Evolutionary conservation across 495 filamentous ascomycete genomes (phyloP).

Genomic region (Cercophora samala): DNA sequence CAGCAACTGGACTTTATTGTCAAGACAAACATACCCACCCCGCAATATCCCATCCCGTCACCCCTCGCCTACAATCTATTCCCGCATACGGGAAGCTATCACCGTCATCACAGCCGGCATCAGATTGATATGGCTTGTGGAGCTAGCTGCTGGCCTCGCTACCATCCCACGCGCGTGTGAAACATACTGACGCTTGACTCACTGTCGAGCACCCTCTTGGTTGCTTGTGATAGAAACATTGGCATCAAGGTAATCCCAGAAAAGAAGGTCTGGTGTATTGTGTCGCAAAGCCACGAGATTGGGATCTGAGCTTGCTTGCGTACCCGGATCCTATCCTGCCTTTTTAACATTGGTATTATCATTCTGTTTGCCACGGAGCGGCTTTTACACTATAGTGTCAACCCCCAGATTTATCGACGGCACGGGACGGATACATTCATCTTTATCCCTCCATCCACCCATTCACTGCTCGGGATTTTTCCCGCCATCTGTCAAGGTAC

Average conservation of each 20-base stretch:
- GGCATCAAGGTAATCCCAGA: neutral
- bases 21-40: neutral
- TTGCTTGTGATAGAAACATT: neutral
- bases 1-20: neutral
- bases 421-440: conserved; percentile 6
- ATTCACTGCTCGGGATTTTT: conserved; percentile 1
- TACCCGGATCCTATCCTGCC: neutral
- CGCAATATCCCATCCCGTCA: neutral
- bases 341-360: neutral
- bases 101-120: neutral
- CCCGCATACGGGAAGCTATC: conserved; percentile 1
- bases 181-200: neutral
- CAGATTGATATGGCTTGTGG: neutral
- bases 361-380: neutral
- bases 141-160: neutral
- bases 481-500: neutral
- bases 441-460: neutral
- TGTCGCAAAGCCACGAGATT: neutral
- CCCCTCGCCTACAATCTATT: neutral
- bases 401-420: conserved; percentile 4
- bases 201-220: neutral
- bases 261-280: neutral
- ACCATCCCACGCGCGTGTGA: neutral
- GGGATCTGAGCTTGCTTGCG: neutral
- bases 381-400: neutral